A percentile compares a stretch with the other conserved stretches of the same genome.
Evolutionary conservation across 2,329 filamentous ascomycete genomes (phyloP).

Genomic region (Cryoendolithus antarcticus): DNA sequence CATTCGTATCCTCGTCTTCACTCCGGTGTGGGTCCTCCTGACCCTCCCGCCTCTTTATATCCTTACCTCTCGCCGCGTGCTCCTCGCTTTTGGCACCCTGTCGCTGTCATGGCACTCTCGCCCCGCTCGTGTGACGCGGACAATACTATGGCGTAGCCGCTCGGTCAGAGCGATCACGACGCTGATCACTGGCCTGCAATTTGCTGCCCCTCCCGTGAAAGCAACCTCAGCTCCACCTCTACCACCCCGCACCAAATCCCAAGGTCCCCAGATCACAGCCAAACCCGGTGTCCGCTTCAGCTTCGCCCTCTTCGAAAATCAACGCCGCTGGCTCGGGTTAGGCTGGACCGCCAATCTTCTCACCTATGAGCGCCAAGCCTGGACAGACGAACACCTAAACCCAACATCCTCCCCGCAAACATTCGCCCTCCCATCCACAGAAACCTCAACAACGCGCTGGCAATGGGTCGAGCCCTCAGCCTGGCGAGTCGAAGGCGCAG

Average conservation of each 20-base stretch:
- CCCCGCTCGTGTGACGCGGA: conserved; percentile 70
- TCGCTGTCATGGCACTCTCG: conserved; percentile 85
- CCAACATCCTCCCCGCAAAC: conserved; percentile 61
- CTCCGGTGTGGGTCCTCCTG: conserved; percentile 74
- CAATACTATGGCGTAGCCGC: conserved; percentile 80
- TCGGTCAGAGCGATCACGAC: conserved; percentile 57
- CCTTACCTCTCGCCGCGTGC: conserved; percentile 72
- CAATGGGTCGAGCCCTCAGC: conserved; percentile 74
- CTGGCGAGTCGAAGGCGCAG: conserved; percentile 74
- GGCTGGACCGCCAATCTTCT: conserved; percentile 91
- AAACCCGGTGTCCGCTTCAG: conserved; percentile 80
- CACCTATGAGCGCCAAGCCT: conserved; percentile 75
- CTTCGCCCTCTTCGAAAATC: conserved; percentile 93
- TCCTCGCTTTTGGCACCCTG: conserved; percentile 76
- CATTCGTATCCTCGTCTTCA: conserved; percentile 74
- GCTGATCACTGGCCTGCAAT: conserved; percentile 68
- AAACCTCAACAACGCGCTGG: conserved; percentile 52
- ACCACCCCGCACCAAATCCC: conserved; percentile 16
- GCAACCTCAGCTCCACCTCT: conserved; percentile 24
- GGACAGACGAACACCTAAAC: conserved; percentile 95
- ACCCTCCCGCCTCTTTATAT: conserved; percentile 73
- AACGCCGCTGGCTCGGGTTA: conserved; percentile 84
- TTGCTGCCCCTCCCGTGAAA: conserved; percentile 25
- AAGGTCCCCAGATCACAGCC: conserved; percentile 20
- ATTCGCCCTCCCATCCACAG: conserved; percentile 56